Evolutionary conservation across 2,329 filamentous ascomycete species (phyloP).

Genomic region (Ophiostoma ips): DNA sequence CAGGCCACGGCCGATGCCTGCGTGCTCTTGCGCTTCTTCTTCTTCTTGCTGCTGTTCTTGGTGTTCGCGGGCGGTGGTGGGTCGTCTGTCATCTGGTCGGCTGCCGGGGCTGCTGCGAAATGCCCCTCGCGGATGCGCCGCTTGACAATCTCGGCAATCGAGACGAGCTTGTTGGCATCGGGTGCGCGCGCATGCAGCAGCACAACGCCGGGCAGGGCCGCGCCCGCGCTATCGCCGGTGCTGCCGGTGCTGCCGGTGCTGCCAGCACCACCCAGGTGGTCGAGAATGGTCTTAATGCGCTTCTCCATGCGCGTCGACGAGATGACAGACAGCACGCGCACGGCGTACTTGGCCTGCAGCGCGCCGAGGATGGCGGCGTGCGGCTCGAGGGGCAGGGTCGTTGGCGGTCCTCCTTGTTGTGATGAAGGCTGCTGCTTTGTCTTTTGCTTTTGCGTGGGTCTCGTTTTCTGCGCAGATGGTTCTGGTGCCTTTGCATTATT

Average conservation of each 20-base stretch:
- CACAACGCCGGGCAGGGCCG: conserved; percentile 22
- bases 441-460: conserved; percentile 15
- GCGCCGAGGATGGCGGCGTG: conserved; percentile 29
- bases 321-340: conserved; percentile 40
- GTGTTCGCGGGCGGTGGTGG: no score
- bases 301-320: conserved; percentile 47
- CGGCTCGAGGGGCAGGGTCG: conserved; percentile 20
- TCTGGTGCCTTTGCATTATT: conserved; percentile 13
- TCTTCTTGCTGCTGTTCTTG: background rate
- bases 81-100: no score
- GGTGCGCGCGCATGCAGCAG: conserved; percentile 36
- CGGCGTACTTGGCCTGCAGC: conserved; percentile 32
- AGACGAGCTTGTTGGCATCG: conserved; percentile 52
- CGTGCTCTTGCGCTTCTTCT: background rate
- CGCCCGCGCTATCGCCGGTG: background rate
- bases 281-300: conserved; percentile 31
- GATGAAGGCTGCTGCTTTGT: conserved; percentile 9
- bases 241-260: conserved; percentile 10
- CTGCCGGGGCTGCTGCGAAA: background rate
- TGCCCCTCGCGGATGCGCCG: conserved; percentile 32
- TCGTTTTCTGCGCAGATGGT: no score
- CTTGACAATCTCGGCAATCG: conserved; percentile 52
- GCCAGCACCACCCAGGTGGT: conserved; percentile 24
- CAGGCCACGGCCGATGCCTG: conserved; percentile 18
- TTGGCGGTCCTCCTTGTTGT: conserved; percentile 6